These are phyloP conservation scores for Zizania latifolia DNA, from an alignment of 176 grass and related monocot species.

Conservation along the genomic window DNA sequence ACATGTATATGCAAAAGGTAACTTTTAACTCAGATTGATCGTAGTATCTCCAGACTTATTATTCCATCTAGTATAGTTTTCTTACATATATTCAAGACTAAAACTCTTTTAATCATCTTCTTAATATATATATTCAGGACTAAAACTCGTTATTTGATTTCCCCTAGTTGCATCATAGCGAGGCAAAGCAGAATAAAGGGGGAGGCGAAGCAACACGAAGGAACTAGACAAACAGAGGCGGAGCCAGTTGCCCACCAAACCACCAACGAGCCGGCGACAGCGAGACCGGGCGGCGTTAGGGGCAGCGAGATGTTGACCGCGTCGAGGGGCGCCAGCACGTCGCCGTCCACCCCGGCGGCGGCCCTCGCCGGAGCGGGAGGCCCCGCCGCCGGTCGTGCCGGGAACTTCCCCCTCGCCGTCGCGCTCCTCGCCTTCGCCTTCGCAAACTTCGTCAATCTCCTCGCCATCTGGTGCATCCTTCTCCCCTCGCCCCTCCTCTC, in stretches of 20 bases:
- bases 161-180: too few species aligned
- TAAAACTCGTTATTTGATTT: too few species aligned
- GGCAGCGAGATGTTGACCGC: conserved; percentile 66
- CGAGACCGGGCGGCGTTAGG: conserved; percentile 19
- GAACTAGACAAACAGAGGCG: not conserved
- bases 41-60: too few species aligned
- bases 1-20: too few species aligned
- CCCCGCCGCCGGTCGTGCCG: too few species aligned
- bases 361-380: conserved; percentile 16
- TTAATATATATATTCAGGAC: too few species aligned
- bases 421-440: conserved; percentile 67
- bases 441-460: conserved; percentile 73
- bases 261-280: not conserved
- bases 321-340: conserved; percentile 20
- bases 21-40: too few species aligned
- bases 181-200: too few species aligned
- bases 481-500: not conserved
- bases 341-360: conserved; percentile 23
- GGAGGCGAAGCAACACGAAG: not conserved
- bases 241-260: too few species aligned
- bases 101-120: too few species aligned
- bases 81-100: too few species aligned
- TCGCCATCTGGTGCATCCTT: conserved; percentile 64
- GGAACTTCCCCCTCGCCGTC: conserved; percentile 69
- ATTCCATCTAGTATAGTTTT: too few species aligned